Evolutionary conservation across 768 basidiomycete genomes (phyloP).

Genomic region (Calocybe cyanea): DNA sequence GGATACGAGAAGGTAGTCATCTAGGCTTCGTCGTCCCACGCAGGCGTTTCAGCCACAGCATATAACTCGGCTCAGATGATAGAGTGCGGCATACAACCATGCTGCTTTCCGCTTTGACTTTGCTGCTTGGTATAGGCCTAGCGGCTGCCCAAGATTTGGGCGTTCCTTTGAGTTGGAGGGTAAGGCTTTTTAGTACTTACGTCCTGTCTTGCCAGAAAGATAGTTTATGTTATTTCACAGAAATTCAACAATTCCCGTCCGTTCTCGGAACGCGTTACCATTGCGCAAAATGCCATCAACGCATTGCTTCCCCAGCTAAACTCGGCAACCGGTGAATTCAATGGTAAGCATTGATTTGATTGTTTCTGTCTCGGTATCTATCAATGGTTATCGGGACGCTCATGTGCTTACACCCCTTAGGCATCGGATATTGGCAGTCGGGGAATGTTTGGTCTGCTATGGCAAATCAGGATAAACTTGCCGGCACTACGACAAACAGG

Average conservation of each 20-base stretch:
- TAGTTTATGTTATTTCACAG: conserved; percentile 19
- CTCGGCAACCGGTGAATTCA: conserved; percentile 36
- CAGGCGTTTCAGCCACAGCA: no score
- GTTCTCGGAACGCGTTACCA: conserved; percentile 34
- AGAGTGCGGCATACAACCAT: neutral
- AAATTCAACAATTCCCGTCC: conserved; percentile 37
- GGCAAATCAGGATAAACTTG: conserved; percentile 42
- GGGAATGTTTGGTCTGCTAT: conserved; percentile 49
- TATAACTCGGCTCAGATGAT: neutral
- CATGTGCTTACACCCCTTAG: no score
- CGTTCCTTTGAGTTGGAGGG: conserved; percentile 41
- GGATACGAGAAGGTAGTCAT: no score
- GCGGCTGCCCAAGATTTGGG: conserved; percentile 34
- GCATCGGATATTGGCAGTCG: conserved; percentile 51
- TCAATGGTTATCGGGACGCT: neutral
- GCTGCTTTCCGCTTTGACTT: neutral
- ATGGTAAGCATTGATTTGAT: conserved; percentile 34
- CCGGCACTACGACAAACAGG: conserved; percentile 34
- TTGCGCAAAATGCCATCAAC: conserved; percentile 40
- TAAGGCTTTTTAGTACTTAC: conserved; percentile 15
- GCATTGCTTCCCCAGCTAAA: conserved; percentile 35
- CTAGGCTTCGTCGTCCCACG: no score
- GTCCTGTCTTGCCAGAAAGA: neutral
- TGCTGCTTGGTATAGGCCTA: conserved; percentile 3
- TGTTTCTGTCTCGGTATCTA: neutral